Conservation (phyloP, 345 rosid genomes). For the Cochlearia excelsa region DNA sequence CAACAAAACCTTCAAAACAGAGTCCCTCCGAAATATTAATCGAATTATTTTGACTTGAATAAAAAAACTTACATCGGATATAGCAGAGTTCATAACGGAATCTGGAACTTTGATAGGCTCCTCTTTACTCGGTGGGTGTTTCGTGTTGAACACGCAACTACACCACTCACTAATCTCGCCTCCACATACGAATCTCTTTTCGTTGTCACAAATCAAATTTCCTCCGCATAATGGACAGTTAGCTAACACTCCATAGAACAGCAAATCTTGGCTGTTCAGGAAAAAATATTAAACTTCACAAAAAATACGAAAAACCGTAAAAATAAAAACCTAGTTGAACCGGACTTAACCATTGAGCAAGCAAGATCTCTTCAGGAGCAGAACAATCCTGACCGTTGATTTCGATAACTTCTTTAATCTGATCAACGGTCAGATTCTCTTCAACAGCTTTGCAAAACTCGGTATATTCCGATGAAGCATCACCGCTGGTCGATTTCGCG, state of each 20-base stretch:
- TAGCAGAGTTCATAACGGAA: slow-evolving; percentile 47
- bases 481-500: slow-evolving; percentile 25
- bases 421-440: slow-evolving; percentile 52
- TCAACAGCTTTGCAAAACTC: slow-evolving; percentile 50
- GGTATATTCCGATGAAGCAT: slow-evolving; percentile 46
- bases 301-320: not conserved
- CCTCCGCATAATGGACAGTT: slow-evolving; percentile 58
- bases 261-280: slow-evolving; percentile 55
- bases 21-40: too few relatives aligned
- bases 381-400: slow-evolving; percentile 60
- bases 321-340: not conserved
- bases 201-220: slow-evolving; percentile 48
- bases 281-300: not conserved
- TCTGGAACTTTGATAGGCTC: slow-evolving; percentile 51
- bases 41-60: too few relatives aligned
- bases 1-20: not conserved
- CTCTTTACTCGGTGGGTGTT: slow-evolving; percentile 55
- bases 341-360: slow-evolving; percentile 28
- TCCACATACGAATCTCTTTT: slow-evolving; percentile 51
- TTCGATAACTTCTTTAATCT: slow-evolving; percentile 60
- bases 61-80: slow-evolving; percentile 44
- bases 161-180: slow-evolving; percentile 82
- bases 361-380: slow-evolving; percentile 40
- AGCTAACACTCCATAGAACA: slow-evolving; percentile 61
- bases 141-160: slow-evolving; percentile 61